phyloP scores from a whole-genome alignment of 2,329 filamentous ascomycete species.

The Colletotrichum lupini region DNA sequence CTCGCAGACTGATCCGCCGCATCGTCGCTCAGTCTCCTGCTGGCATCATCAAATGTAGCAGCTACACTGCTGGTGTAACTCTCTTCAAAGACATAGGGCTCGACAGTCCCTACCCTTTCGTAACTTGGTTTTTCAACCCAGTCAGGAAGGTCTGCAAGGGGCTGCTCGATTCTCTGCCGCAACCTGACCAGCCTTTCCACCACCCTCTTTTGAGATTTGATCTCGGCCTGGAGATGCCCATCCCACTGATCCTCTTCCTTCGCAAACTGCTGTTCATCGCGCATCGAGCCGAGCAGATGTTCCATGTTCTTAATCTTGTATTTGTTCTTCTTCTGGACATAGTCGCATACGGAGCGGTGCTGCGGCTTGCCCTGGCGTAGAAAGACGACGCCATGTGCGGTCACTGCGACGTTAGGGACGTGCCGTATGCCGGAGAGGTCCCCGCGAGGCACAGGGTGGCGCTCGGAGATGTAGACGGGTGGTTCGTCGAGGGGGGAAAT shows the following conservation, averaged over 20 bases:
- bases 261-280: slow-evolving; percentile 49
- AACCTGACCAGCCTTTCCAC: not conserved
- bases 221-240: slow-evolving; percentile 43
- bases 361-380: slow-evolving; percentile 76
- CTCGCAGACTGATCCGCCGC: slow-evolving; percentile 54
- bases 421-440: slow-evolving; percentile 60
- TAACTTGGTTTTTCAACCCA: not conserved
- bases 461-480: slow-evolving; percentile 59
- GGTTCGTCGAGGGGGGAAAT: slow-evolving; percentile 46
- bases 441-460: slow-evolving; percentile 59
- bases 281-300: slow-evolving; percentile 39
- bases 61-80: slow-evolving; percentile 6
- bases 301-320: slow-evolving; percentile 52
- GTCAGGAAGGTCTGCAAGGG: not conserved
- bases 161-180: not conserved
- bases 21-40: slow-evolving; percentile 43
- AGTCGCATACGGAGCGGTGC: slow-evolving; percentile 62
- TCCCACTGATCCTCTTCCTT: slow-evolving; percentile 63
- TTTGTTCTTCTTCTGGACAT: slow-evolving; percentile 64
- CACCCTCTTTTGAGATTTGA: slow-evolving; percentile 21
- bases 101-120: not conserved
- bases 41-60: slow-evolving; percentile 7
- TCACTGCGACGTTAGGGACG: slow-evolving; percentile 66
- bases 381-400: slow-evolving; percentile 69
- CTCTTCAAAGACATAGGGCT: not conserved